Conservation (phyloP, 805 yeast species). For the Lipomyces anomalus region DNA sequence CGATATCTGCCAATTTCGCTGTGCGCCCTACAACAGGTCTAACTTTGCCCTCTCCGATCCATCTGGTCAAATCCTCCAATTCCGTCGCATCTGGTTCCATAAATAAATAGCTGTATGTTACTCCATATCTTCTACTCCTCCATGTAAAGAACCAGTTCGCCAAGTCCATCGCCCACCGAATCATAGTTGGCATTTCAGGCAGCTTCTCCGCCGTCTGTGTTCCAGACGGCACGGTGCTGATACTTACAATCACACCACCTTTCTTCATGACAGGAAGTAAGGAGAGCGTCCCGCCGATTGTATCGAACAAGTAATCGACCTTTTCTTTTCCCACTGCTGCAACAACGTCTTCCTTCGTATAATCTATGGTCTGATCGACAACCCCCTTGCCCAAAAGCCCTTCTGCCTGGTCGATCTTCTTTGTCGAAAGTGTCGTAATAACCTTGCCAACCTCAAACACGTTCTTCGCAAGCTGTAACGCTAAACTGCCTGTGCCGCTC, state of each 20-base stretch:
- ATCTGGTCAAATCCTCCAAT: slow-evolving; percentile 8
- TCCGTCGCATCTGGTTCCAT: slow-evolving; percentile 3
- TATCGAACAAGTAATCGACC: slow-evolving; percentile 23
- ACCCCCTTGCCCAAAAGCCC: slow-evolving; percentile 22
- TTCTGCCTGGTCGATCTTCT: slow-evolving; percentile 16
- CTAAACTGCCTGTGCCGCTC: slow-evolving; percentile 10
- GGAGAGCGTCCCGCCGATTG: slow-evolving; percentile 14
- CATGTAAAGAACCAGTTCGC: slow-evolving; percentile 1
- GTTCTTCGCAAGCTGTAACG: slow-evolving; percentile 24
- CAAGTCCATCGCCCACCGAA: too few species aligned
- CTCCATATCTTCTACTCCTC: slow-evolving; percentile 8
- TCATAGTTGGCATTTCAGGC: too few species aligned
- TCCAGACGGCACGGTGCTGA: slow-evolving; percentile 12
- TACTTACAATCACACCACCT: slow-evolving; percentile 17
- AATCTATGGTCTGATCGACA: slow-evolving; percentile 11
- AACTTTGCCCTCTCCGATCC: slow-evolving; percentile 19
- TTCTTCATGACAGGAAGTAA: slow-evolving; percentile 15
- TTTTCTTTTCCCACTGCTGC: slow-evolving; percentile 1
- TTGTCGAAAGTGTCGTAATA: slow-evolving; percentile 24
- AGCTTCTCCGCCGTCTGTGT: neutral
- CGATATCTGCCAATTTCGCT: slow-evolving; percentile 7
- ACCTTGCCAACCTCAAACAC: slow-evolving; percentile 24
- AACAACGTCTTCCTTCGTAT: too few species aligned
- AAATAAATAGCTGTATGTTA: slow-evolving; percentile 7
- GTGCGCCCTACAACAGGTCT: slow-evolving; percentile 15